phyloP scores from a whole-genome alignment of 169 alveolate genomes.

The Perkinsus chesapeaki region DNA sequence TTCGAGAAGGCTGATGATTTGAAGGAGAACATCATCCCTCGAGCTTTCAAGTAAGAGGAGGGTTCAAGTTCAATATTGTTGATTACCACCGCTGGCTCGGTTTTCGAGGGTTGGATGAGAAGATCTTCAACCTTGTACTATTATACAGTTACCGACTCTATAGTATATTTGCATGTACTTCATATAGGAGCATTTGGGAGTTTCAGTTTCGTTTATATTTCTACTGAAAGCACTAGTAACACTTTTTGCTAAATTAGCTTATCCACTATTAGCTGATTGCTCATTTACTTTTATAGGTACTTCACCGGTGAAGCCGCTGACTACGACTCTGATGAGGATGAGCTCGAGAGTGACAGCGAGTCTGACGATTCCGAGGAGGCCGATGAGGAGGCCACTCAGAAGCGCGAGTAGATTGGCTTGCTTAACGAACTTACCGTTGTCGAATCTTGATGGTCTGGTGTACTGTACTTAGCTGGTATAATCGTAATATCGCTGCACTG shows the following conservation, averaged over 20 bases:
- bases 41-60: background rate
- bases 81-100: no score
- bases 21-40: background rate
- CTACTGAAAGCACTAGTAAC: no score
- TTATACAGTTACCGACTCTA: no score
- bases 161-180: no score
- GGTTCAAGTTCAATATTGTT: background rate
- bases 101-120: no score
- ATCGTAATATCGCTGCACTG: background rate
- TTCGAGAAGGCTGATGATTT: conserved; percentile 1
- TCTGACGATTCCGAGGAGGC: background rate
- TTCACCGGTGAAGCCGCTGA: background rate
- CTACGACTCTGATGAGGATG: background rate
- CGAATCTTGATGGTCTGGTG: background rate
- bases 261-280: no score
- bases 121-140: no score
- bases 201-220: no score
- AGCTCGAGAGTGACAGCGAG: background rate
- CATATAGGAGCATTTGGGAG: no score
- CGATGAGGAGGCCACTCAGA: background rate
- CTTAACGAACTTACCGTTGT: background rate
- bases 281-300: no score
- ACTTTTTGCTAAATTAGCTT: no score
- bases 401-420: background rate
- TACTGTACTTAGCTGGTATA: background rate